A percentile compares a stretch with the other conserved stretches of the same genome.
Conservation (phyloP, 2,329 filamentous ascomycete genomes). For the Penicillium sp. region DNA sequence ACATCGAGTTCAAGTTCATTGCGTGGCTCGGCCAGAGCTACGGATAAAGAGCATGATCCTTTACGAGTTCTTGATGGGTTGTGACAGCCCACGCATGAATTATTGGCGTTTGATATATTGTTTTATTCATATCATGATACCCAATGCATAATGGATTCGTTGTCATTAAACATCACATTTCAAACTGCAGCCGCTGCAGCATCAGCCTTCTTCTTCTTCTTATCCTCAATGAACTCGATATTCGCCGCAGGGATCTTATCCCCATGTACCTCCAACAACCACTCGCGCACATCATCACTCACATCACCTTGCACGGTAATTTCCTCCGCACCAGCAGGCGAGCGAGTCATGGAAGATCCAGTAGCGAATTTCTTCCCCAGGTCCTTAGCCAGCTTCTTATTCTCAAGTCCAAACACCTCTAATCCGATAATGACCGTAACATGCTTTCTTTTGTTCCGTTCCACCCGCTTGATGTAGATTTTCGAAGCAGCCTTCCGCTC, state of each 20-base stretch:
- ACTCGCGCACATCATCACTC: conserved; percentile 91
- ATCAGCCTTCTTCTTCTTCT: conserved; percentile 76
- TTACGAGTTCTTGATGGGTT: conserved; percentile 36
- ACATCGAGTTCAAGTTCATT: conserved; percentile 2
- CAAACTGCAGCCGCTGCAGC: conserved; percentile 8
- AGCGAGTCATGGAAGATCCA: conserved; percentile 88
- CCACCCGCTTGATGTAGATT: conserved; percentile 92
- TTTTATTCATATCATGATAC: conserved; percentile 32
- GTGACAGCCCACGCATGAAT: conserved; percentile 16
- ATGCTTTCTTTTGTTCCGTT: conserved; percentile 97
- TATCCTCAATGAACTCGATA: conserved; percentile 92
- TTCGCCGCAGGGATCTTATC: conserved; percentile 92
- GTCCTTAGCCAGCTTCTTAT: conserved; percentile 96
- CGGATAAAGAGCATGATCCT: conserved; percentile 28
- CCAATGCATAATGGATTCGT: conserved; percentile 21
- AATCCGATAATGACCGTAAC: conserved; percentile 91
- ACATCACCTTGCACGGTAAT: conserved; percentile 98
- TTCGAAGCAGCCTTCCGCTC: conserved; percentile 82
- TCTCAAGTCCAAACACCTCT: conserved; percentile 85
- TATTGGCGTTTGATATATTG: conserved; percentile 12
- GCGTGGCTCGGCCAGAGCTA: too few species aligned
- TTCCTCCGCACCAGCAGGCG: conserved; percentile 83
- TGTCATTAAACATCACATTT: conserved; percentile 16
- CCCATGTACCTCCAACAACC: conserved; percentile 80
- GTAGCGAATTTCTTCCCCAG: conserved; percentile 99